A percentile compares a stretch with the other conserved stretches of the same genome.
phyloP scores from a whole-genome alignment of 2,329 filamentous ascomycete species.

The Aspergillus fructus region DNA sequence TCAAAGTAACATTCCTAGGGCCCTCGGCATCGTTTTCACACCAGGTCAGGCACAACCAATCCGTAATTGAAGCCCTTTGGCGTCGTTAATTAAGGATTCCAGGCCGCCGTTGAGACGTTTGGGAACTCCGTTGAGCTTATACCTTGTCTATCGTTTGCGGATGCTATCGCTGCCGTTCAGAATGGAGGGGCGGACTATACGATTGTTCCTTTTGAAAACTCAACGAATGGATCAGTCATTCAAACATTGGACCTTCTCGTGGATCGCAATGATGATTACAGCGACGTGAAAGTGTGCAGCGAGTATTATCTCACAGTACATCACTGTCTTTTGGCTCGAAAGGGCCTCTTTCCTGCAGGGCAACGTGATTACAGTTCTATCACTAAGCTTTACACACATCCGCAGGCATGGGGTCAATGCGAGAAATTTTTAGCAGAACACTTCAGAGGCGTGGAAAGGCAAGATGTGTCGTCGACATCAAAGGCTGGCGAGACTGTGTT shows the following conservation, averaged over 20 bases:
- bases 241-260: constrained; percentile 87
- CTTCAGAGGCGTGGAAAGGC: constrained; percentile 71
- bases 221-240: constrained; percentile 87
- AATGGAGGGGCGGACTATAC: constrained; percentile 64
- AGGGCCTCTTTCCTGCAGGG: constrained; percentile 22
- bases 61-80: constrained; percentile 18
- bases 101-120: constrained; percentile 58
- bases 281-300: constrained; percentile 71
- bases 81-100: constrained; percentile 19
- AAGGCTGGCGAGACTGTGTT: constrained; percentile 75
- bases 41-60: constrained; percentile 51
- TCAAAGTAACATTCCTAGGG: constrained; percentile 58
- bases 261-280: constrained; percentile 64
- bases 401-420: constrained; percentile 94
- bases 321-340: constrained; percentile 72
- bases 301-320: constrained; percentile 86
- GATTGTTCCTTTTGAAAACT: constrained; percentile 94
- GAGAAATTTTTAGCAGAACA: constrained; percentile 68
- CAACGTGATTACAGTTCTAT: constrained; percentile 56
- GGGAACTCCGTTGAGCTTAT: constrained; percentile 32
- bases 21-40: constrained; percentile 68
- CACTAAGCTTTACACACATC: constrained; percentile 82
- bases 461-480: constrained; percentile 83
- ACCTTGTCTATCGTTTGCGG: constrained; percentile 46
- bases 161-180: constrained; percentile 80